Conservation (phyloP, 768 basidiomycete species). For the Phanerochaete carnosa region DNA sequence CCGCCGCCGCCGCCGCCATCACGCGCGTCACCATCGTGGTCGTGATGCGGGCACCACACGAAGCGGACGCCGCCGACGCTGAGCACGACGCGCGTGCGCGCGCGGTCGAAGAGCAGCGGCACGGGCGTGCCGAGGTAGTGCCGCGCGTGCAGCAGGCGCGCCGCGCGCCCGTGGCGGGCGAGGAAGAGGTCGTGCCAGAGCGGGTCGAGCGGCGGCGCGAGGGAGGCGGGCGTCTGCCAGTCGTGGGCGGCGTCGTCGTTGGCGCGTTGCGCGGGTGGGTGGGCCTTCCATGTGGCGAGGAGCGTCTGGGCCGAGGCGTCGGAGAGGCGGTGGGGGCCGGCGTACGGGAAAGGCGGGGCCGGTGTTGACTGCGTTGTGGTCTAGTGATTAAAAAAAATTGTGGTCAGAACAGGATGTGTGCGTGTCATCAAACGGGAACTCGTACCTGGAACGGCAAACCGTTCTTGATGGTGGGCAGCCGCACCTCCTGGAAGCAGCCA, state of each 20-base stretch:
- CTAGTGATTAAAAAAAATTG: no score
- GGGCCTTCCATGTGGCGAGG: no score
- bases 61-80: not conserved
- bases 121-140: not conserved
- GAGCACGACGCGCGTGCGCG: not conserved
- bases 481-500: not conserved
- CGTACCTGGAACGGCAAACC: not conserved
- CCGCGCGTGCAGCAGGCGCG: not conserved
- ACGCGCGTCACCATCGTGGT: no score
- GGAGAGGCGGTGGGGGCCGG: not conserved
- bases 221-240: no score
- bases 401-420: no score
- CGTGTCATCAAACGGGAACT: no score
- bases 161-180: no score
- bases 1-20: no score
- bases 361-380: not conserved
- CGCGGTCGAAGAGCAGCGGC: not conserved
- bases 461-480: not conserved
- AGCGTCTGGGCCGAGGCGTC: no score
- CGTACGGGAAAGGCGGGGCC: not conserved
- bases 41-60: not conserved
- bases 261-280: no score
- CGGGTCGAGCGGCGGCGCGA: not conserved
- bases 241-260: no score
- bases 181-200: not conserved